Evolutionary conservation across 2,329 filamentous ascomycete genomes (phyloP), one percentile per base, ranked within the genome.

Genomic region (Dactylonectria macrodidyma): DNA sequence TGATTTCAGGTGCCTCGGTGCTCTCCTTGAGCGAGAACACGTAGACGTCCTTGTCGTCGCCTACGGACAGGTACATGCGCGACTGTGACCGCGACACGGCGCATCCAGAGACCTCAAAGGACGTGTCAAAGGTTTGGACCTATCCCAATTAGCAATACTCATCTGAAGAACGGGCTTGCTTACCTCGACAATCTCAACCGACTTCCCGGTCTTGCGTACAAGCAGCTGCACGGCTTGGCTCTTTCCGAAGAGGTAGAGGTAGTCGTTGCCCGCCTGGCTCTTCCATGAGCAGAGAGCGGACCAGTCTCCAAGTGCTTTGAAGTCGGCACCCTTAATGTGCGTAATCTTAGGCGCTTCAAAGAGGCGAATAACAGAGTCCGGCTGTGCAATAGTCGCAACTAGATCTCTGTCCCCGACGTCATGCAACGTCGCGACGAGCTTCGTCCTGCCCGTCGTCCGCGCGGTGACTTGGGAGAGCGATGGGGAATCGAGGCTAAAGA

Each of bases 171-270:
- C 8, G 24, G 26, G 22, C 1, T 6, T 11, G 7, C 64, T 12
- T 41, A 80, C 80, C 80, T 84, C 81, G 4, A 84, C 62, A 47
- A 85, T 70, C 65, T 84, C 80, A 11, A 79, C 59, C 1, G 71
- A 63, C 10, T 68, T 73, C 10, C 76, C 71, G 0, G 38, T 70
- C 24, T 75, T 67, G 6, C 81, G 77, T 5, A 85, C 54, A 0
- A 86, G 75, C 12, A 83, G 78, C 24, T 85, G 79, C 11, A 81
- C 75, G 1, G 75, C 80, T 46, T 81, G 72, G 0, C 69, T 75
- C 71, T 86, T 86, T 5, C 84, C 84, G 62, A 86, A 85, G 11
- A 86, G 71, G 67, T 80, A 86, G 4, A 86, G 58, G 63, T 86
- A 86, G 38, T 82, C 77, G 48, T 83, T 81, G 2, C 80, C 80